Percentiles rank a stretch among this genome's conserved stretches.
Evolutionary conservation across 345 rosid species (phyloP).

Genomic region (Pseudoturritis turrita): DNA sequence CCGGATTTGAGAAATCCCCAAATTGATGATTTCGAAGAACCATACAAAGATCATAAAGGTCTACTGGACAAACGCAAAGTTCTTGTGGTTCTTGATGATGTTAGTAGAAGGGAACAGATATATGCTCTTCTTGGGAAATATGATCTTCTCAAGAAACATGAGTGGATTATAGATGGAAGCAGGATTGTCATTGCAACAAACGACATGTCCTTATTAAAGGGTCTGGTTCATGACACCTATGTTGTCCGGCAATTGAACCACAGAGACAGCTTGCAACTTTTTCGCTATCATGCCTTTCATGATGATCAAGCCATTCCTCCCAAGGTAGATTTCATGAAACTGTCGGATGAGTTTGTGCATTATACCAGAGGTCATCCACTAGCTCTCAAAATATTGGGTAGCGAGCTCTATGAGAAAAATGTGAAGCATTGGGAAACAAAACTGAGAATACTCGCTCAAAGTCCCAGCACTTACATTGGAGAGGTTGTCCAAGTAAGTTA

Average conservation of each 20-base stretch:
- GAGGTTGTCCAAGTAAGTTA: slow-evolving; percentile 21
- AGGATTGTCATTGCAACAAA: slow-evolving; percentile 18
- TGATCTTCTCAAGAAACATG: not conserved
- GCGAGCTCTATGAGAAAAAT: not conserved
- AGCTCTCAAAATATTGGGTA: slow-evolving; percentile 33
- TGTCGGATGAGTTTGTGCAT: not conserved
- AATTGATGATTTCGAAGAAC: not conserved
- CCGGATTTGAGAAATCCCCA: not conserved
- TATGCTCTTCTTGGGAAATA: not conserved
- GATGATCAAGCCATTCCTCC: not conserved
- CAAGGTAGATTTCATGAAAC: not conserved
- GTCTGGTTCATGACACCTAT: not conserved
- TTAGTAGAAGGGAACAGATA: not conserved
- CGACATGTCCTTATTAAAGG: slow-evolving; percentile 2
- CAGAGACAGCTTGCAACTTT: slow-evolving; percentile 1
- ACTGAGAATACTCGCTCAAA: not conserved
- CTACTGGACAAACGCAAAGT: not conserved
- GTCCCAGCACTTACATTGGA: not conserved
- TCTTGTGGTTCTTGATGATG: slow-evolving; percentile 15
- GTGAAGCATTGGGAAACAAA: slow-evolving; percentile 14
- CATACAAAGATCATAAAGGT: not conserved
- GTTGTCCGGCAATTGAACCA: not conserved
- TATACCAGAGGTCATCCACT: slow-evolving; percentile 32
- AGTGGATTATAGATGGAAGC: slow-evolving; percentile 13
- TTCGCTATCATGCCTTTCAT: slow-evolving; percentile 7